Base-by-base conservation (phyloP, 140 eudicot genomes). In the Eryngium alpinum region DNA sequence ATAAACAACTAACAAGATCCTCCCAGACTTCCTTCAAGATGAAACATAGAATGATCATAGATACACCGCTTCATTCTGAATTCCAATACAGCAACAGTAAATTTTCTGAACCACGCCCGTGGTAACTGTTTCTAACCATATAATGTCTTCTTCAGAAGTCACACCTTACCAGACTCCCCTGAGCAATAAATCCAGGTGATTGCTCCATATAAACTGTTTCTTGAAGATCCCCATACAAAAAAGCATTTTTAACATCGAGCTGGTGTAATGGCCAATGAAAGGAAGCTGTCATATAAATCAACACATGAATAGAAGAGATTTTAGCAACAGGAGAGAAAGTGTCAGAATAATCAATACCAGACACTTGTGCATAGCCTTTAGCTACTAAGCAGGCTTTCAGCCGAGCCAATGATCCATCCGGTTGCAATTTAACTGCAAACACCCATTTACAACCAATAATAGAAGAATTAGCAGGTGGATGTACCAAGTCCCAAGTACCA, bases 281-380 rank as follows among this genome's bases (percentile, higher is more conserved):
- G 13, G 75, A 17, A 9, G 44, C 50, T 18, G 76, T 13, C 24
- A 71, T 10, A 71, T 46, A 32, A 14, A 71, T 71, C 14, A 71
- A 29, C 44, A 71, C 1, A 0, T 25, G n/a, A 5, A 71, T 29
- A 71, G 17, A 32, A 29, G 21, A 19, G 16, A 71, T 28, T 71
- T 71, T 31, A 29, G 21, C 76, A 71, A 71, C 50, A 12, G 34
- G 80, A 25, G 70, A 53, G 34, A 79, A 34, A 15, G 82, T 79
- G n/a, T 43, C 60, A 60, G 34, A 79, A 79, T 63, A 79, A 52
- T 38, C 75, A 46, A 63, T 29, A 24, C 75, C 82, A 63, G 57
- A 79, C 19, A 31, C 65, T 34, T 79, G 32, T 10, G 60, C 77
- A 66, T 79, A 63, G 27, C 82, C 75, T 49, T 79, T n/a, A n/a